Conservation (phyloP, 192 early-diverging fungal genomes). For the Backusella circina region DNA sequence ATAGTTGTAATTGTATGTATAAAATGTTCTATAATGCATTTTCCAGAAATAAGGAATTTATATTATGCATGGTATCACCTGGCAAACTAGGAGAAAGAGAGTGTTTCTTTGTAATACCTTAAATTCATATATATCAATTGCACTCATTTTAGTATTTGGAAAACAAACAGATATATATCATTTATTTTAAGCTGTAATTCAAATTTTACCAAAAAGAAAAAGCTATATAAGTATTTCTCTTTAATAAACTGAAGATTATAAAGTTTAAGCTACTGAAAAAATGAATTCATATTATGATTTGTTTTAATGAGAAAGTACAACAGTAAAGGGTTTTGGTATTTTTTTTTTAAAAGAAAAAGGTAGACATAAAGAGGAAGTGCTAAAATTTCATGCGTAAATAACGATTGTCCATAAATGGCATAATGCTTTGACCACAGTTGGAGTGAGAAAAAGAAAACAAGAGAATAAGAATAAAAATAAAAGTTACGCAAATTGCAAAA, state of each 20-base stretch:
- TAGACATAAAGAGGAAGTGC: neutral
- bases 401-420: neutral
- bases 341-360: neutral
- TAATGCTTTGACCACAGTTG: neutral
- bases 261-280: neutral
- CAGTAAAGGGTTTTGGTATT: too few species aligned
- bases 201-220: too few species aligned
- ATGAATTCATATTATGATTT: neutral
- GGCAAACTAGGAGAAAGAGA: neutral
- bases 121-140: neutral
- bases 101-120: neutral
- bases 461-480: neutral
- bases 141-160: neutral
- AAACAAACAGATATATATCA: neutral
- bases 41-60: neutral
- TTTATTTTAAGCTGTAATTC: neutral
- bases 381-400: neutral
- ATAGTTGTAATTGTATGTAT: neutral
- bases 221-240: neutral
- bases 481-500: neutral
- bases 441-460: neutral
- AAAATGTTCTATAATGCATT: neutral
- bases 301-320: neutral
- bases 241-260: neutral
- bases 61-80: neutral